Evolutionary conservation across 352 stramenopile genomes (phyloP), one percentile per base, ranked within the genome.

Genomic region (Pythium utonaiense): DNA sequence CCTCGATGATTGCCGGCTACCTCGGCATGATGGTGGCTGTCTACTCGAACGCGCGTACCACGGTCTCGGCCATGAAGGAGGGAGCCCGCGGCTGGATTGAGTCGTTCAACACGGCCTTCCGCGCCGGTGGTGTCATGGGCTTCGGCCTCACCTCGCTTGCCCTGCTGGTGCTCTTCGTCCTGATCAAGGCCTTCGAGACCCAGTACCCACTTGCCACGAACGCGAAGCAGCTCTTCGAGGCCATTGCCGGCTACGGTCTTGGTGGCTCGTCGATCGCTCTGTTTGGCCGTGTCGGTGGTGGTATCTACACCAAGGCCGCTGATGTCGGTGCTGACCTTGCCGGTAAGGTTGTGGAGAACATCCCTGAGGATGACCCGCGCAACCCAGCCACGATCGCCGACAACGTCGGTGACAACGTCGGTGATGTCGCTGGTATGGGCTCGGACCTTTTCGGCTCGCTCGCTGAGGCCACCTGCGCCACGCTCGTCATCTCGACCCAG

Each of bases 281-380:
- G 5, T 98, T 98, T 64, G 97, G 97, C 88, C 91, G 96, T 59
- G 70, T 99, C n/a, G 97, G 93, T 30, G 97, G 97, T 28, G 97
- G 97, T 27, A 99, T 99, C 60, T 99, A 98, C 88, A 99, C 97
- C 31, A 99, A 99, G 67, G 96, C 96, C 3, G 97, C 97, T 0
- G 96, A 99, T 74, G 96, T 99, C 9, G 97, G 97, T 30, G 96
- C 96, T 14, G 96, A 99, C 86, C 74, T 99, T 1, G 96, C 99
- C 0, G 96, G 97, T n/a, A 99, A 99, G 74, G 91, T 96, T 17
- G 89, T 96, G 63, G 79, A 77, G 0, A 83, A 83, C 7, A 98
- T 98, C 60, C 92, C 93, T 3, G 95, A 98, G 69, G 95, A 98
- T 58, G 96, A 99, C 67, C 96, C 96, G 28, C 87, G 97, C 4